These are phyloP conservation scores for Pythium dissimile DNA, from an alignment of 352 stramenopile species.

Conservation along the genomic window DNA sequence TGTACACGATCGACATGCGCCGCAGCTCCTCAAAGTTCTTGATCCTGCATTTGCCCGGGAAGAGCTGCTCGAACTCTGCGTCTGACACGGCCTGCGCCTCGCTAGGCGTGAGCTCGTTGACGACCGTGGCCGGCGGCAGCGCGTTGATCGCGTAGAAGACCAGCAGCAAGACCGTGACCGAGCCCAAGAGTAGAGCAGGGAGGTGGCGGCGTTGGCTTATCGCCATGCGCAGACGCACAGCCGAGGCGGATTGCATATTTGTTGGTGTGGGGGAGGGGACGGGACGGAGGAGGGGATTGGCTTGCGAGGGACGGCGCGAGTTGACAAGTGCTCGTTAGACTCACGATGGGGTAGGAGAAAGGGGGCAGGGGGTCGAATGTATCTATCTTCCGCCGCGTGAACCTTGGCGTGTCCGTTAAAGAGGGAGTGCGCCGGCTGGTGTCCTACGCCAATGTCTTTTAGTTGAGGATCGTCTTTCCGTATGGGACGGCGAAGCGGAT, in stretches of 20 bases:
- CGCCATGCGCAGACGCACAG: slow-evolving; percentile 66
- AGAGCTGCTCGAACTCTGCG: slow-evolving; percentile 52
- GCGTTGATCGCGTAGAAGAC: slow-evolving; percentile 42
- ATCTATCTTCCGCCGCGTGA: neutral
- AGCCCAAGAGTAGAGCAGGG: slow-evolving; percentile 42
- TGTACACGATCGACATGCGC: slow-evolving; percentile 88
- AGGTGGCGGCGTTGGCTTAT: slow-evolving; percentile 63
- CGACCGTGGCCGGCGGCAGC: slow-evolving; percentile 31
- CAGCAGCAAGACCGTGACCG: slow-evolving; percentile 34
- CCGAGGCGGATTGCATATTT: slow-evolving; percentile 53
- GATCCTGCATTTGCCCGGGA: slow-evolving; percentile 75
- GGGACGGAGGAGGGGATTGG: neutral
- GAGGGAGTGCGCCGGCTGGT: neutral
- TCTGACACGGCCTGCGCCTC: slow-evolving; percentile 39
- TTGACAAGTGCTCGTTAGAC: slow-evolving; percentile 2
- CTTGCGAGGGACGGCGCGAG: neutral
- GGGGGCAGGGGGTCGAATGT: neutral
- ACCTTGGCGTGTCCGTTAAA: neutral
- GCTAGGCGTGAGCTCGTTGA: slow-evolving; percentile 27
- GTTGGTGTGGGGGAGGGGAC: neutral
- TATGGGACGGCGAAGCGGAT: too few species aligned
- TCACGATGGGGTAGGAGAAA: too few species aligned
- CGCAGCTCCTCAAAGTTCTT: slow-evolving; percentile 84
- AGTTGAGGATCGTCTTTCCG: too few species aligned
- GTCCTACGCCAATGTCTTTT: slow-evolving; percentile 6